A percentile compares a stretch with the other conserved stretches of the same genome.
Evolutionary conservation across 1,284 basidiomycete species (phyloP).

Genomic region (Moesziomyces globuligerus): DNA sequence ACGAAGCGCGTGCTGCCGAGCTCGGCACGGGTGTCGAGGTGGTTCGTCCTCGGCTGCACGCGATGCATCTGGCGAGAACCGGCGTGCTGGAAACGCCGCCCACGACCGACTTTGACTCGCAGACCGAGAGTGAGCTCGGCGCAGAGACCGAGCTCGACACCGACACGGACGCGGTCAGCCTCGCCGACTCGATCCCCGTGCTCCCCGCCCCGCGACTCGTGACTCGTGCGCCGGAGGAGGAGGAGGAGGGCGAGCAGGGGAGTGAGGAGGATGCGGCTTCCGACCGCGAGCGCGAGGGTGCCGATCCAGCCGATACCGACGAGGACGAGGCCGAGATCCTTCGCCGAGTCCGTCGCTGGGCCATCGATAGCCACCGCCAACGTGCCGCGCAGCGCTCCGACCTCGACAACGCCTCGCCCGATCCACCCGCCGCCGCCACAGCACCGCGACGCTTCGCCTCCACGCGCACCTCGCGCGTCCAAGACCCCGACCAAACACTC

Average conservation of each 20-base stretch:
- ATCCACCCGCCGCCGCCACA: too few species aligned
- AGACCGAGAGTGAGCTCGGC: slow-evolving; percentile 29
- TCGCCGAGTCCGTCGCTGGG: slow-evolving; percentile 30
- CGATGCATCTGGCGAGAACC: background rate
- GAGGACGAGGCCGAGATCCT: slow-evolving; percentile 36
- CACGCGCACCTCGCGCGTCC: background rate
- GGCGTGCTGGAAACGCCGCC: slow-evolving; percentile 44
- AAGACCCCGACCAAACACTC: slow-evolving; percentile 26
- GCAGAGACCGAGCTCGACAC: slow-evolving; percentile 18
- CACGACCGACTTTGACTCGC: slow-evolving; percentile 47
- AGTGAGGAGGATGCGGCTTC: background rate
- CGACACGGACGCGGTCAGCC: slow-evolving; percentile 5
- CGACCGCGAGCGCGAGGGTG: too few species aligned
- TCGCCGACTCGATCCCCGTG: slow-evolving; percentile 12
- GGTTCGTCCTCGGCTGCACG: too few species aligned
- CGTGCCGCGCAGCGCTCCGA: slow-evolving; percentile 5
- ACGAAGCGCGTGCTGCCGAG: too few species aligned
- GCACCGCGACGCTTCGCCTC: too few species aligned
- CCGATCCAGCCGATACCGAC: slow-evolving; percentile 23
- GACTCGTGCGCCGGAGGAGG: background rate
- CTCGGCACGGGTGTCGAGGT: too few species aligned
- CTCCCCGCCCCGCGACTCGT: too few species aligned
- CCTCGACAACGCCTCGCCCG: too few species aligned
- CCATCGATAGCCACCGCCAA: slow-evolving; percentile 36
- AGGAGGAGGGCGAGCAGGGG: background rate